phyloP scores from a whole-genome alignment of 352 stramenopile genomes.

The Phytopythium litorale region DNA sequence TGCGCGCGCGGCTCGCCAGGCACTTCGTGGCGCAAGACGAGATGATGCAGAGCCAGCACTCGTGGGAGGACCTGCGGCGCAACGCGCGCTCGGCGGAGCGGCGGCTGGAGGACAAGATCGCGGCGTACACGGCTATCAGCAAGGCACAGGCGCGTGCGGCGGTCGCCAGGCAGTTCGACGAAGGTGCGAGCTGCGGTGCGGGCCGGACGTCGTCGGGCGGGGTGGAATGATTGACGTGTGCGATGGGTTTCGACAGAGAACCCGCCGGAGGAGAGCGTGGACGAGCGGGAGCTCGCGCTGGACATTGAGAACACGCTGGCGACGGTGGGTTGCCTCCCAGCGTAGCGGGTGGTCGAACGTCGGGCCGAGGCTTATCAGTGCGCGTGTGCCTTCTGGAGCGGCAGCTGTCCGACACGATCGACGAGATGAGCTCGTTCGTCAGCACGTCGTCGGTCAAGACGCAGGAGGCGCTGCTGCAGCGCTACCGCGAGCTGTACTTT shows the following conservation, averaged over 20 bases:
- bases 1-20: not conserved
- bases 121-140: constrained; percentile 58
- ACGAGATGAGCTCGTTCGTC: constrained; percentile 78
- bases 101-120: constrained; percentile 80
- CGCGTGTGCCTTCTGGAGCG: not conserved
- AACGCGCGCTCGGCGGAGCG: constrained; percentile 67
- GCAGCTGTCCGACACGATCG: constrained; percentile 81
- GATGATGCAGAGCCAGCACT: constrained; percentile 61
- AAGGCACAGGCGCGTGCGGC: constrained; percentile 32
- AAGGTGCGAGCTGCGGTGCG: constrained; percentile 31
- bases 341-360: too few species aligned
- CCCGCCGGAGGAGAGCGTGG: constrained; percentile 41
- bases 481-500: constrained; percentile 96
- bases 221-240: not conserved
- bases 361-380: not conserved
- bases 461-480: constrained; percentile 89
- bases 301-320: constrained; percentile 79
- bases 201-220: not conserved
- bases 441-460: constrained; percentile 71
- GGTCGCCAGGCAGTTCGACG: constrained; percentile 37
- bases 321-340: constrained; percentile 26
- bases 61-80: constrained; percentile 78
- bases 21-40: constrained; percentile 7
- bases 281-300: constrained; percentile 58
- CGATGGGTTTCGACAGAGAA: constrained; percentile 39